These are phyloP conservation scores for Starmera stellimalicola DNA, from an alignment of 1,139 yeast genomes.

Conservation along the genomic window DNA sequence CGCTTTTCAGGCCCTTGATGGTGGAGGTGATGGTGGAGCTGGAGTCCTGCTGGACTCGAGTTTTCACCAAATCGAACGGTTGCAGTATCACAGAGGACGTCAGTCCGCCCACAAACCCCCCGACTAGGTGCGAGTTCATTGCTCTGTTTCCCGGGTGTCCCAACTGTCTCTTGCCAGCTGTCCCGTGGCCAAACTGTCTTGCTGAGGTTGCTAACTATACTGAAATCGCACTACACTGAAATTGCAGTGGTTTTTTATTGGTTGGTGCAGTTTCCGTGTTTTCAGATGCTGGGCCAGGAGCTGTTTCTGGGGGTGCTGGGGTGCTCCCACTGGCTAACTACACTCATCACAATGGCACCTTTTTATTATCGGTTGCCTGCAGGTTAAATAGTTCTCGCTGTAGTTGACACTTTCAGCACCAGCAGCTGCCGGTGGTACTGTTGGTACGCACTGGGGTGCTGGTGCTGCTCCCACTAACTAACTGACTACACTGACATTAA, in stretches of 20 bases:
- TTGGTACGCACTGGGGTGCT: slow-evolving; percentile 32
- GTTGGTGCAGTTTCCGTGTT: too few relatives aligned
- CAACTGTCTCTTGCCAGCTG: too few relatives aligned
- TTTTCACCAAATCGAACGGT: slow-evolving; percentile 84
- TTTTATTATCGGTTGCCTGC: slow-evolving; percentile 58
- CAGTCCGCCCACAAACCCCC: slow-evolving; percentile 86
- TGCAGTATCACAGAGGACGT: slow-evolving; percentile 76
- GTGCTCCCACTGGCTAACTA: too few relatives aligned
- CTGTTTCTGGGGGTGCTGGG: slow-evolving; percentile 20
- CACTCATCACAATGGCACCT: too few relatives aligned
- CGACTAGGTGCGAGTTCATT: slow-evolving; percentile 53
- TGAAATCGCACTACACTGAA: too few relatives aligned
- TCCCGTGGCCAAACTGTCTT: too few relatives aligned
- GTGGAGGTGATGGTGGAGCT: slow-evolving; percentile 33
- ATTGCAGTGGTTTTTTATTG: too few relatives aligned
- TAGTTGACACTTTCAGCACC: slow-evolving; percentile 32
- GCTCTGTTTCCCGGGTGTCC: too few relatives aligned
- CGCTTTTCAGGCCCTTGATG: slow-evolving; percentile 35
- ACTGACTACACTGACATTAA: too few relatives aligned
- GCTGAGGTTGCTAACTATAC: too few relatives aligned
- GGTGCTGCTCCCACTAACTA: too few relatives aligned
- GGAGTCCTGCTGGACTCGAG: slow-evolving; percentile 73
- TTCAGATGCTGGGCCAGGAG: too few relatives aligned
- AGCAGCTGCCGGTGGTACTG: not conserved
- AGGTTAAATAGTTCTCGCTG: slow-evolving; percentile 64